Evolutionary conservation across 768 basidiomycete genomes (phyloP).

Genomic region (Xerocomellus intermedius): DNA sequence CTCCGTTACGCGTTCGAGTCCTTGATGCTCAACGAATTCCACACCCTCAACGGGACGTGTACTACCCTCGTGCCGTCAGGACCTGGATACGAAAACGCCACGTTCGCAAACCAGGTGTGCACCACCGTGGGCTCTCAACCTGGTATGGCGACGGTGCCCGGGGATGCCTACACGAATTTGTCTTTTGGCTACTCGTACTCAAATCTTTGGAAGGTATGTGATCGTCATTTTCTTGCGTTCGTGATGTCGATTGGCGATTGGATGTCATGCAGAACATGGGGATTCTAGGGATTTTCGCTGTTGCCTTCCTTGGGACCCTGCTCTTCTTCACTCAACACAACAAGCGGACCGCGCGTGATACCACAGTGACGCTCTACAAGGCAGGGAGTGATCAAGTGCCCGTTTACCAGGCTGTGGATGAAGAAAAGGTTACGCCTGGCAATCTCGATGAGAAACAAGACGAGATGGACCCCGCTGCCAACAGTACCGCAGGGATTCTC

Average conservation of each 20-base stretch:
- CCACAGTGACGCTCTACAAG: slow-evolving; percentile 30
- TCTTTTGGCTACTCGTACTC: slow-evolving; percentile 28
- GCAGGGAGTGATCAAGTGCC: background rate
- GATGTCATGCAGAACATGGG: slow-evolving; percentile 34
- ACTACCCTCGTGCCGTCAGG: slow-evolving; percentile 33
- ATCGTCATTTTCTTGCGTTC: background rate
- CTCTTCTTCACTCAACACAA: slow-evolving; percentile 39
- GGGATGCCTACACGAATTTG: slow-evolving; percentile 39
- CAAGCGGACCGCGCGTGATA: slow-evolving; percentile 27
- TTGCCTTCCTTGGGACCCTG: slow-evolving; percentile 37
- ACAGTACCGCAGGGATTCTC: background rate
- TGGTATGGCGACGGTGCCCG: slow-evolving; percentile 40
- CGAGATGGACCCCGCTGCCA: background rate
- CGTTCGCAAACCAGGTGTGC: slow-evolving; percentile 42
- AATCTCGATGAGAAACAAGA: background rate
- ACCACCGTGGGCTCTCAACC: slow-evolving; percentile 40
- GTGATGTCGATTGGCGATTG: background rate
- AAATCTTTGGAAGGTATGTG: slow-evolving; percentile 38
- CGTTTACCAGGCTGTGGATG: slow-evolving; percentile 9
- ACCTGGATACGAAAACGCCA: slow-evolving; percentile 34
- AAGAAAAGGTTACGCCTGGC: slow-evolving; percentile 9
- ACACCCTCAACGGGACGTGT: slow-evolving; percentile 36
- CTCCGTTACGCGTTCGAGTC: slow-evolving; percentile 25
- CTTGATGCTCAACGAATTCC: slow-evolving; percentile 51
- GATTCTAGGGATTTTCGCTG: slow-evolving; percentile 44